Conservation (phyloP, 257 asterid genomes). For the Misopates orontium region DNA sequence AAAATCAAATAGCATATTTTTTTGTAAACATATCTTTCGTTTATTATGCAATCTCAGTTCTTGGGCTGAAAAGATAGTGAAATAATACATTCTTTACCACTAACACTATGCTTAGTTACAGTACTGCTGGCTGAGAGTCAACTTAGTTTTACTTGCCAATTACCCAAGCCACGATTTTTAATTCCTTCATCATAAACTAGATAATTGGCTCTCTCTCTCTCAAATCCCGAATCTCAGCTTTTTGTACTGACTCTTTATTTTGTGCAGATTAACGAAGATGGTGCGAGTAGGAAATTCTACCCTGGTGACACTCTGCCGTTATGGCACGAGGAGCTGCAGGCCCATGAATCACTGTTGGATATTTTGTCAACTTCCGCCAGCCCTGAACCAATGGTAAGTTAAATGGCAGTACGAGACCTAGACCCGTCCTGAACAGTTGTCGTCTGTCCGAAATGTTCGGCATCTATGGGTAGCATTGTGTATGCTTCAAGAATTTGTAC, state of each 20-base stretch:
- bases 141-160: too few relatives aligned
- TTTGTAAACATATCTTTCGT: too few relatives aligned
- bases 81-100: too few relatives aligned
- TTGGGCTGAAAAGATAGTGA: too few relatives aligned
- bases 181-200: too few relatives aligned
- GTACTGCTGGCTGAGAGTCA: too few relatives aligned
- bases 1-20: too few relatives aligned
- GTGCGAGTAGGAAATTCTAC: conserved; percentile 56
- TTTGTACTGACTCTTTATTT: conserved; percentile 44
- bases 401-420: conserved; percentile 75
- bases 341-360: conserved; percentile 66
- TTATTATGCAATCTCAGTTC: too few relatives aligned
- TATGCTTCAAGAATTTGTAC: conserved; percentile 1
- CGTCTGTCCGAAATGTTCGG: background rate
- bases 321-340: conserved; percentile 81
- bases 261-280: conserved; percentile 63
- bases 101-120: too few relatives aligned
- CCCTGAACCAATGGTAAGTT: conserved; percentile 68
- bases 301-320: conserved; percentile 74
- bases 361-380: conserved; percentile 42
- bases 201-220: too few relatives aligned
- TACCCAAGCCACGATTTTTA: too few relatives aligned
- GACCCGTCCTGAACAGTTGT: conserved; percentile 66
- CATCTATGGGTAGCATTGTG: background rate
- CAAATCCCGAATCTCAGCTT: too few relatives aligned